Evolutionary conservation across 306 rosid species (phyloP), one percentile per base, ranked within the genome.

Genomic region (Rubus idaeus): DNA sequence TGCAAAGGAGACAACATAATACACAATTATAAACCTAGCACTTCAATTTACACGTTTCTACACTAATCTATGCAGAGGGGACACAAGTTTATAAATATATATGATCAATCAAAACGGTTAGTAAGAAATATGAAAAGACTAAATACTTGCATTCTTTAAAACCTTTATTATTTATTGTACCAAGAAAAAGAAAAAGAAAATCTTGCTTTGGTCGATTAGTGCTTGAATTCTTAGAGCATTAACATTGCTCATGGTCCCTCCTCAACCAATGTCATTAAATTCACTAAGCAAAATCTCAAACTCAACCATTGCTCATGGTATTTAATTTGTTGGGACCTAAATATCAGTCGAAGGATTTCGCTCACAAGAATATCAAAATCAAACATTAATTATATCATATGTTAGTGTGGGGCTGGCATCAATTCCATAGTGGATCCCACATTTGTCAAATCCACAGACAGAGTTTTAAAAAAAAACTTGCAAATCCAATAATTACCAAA

Each of bases 1-100:
- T 92, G 94, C 61, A 62, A 81, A 77, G 6, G 30, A 23, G 62
- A 79, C 42, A 21, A 45, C 45, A 40, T 53, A 17, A 51, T 8
- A 61, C 11, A 18, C 10, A 64, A 80, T 44, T 3, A 39, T 26
- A 44, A 51, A 60, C 42, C 20, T 45, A 37, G 46, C 84, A 47
- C 55, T 81, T 17, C 64, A 61, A 23, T 14, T 49, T 10, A 14
- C 16, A 60, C 5, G 40, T 60, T 26, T 26, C 40, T n/a, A 61
- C 67, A 61, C n/a, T 12, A 6, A 61, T 61, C 66, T 30, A 35
- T 61, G 9, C 10, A 61, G 5, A 4, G 3, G 40, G 39, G 17
- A 10, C 65, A 23, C 23, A 14, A 4, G 7, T 3, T 21, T 23
- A 21, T 42, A 0, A 9, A 30, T 30, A 30, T 5, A 26, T 61